Conservation (phyloP, 768 basidiomycete species). For the Xerocomellus intermedius region DNA sequence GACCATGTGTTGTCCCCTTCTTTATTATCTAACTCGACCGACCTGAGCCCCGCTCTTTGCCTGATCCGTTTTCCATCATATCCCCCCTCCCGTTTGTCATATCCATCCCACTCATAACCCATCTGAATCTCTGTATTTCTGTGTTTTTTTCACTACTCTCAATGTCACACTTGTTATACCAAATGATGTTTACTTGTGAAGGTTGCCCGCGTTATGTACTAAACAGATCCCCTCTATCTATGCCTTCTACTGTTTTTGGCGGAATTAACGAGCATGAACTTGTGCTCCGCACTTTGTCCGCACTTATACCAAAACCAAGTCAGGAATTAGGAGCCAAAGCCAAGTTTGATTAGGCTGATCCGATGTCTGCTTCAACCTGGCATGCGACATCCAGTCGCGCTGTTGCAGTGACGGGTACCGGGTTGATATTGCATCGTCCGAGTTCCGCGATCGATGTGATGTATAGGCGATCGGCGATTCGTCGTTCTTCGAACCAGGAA, state of each 20-base stretch:
- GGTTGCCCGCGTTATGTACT: too few relatives aligned
- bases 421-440: too few relatives aligned
- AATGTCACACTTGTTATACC: background rate
- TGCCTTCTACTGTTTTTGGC: background rate
- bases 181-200: background rate
- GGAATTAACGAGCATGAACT: too few relatives aligned
- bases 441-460: too few relatives aligned
- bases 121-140: background rate
- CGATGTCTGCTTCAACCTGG: background rate
- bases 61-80: background rate
- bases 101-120: background rate
- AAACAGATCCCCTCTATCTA: background rate
- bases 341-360: background rate
- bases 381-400: background rate
- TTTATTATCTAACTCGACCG: constrained; percentile 3
- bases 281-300: too few relatives aligned
- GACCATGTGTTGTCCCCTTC: background rate
- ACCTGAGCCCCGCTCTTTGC: background rate
- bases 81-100: background rate
- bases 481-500: too few relatives aligned
- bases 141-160: background rate
- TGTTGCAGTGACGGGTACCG: background rate
- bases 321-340: background rate
- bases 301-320: too few relatives aligned
- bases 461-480: too few relatives aligned